phyloP scores from a whole-genome alignment of 331 rosid species.

The Malus hybrid region DNA sequence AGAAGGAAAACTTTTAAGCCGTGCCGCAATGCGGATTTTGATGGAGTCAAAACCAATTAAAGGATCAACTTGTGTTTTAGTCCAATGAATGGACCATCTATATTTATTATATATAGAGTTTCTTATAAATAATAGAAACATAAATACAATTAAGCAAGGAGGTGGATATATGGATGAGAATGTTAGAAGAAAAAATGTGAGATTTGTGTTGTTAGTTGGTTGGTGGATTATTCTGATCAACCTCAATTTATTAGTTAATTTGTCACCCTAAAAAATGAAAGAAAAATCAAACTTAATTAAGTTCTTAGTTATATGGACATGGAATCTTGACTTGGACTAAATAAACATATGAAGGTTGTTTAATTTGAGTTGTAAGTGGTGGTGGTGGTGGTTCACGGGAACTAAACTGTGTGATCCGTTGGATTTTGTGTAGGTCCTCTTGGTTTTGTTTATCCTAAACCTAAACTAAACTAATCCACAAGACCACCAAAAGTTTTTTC shows the following conservation, averaged over 20 bases:
- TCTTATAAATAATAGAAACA: not conserved
- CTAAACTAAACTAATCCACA: not conserved
- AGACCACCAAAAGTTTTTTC: not conserved
- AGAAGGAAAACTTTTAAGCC: not conserved
- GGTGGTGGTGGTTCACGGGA: constrained; percentile 23
- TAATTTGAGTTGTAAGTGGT: not conserved
- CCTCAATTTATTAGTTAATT: not conserved
- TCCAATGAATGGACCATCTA: too few relatives aligned
- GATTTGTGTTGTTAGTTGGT: not conserved
- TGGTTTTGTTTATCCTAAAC: not conserved
- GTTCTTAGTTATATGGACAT: not conserved
- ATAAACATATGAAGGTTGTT: not conserved
- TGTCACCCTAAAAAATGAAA: not conserved
- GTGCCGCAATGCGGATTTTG: not conserved
- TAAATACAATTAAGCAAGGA: not conserved
- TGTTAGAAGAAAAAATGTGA: constrained; percentile 3
- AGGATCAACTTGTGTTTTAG: not conserved
- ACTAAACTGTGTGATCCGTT: constrained; percentile 7
- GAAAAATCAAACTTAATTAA: not conserved
- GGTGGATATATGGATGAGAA: not conserved
- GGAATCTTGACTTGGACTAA: constrained; percentile 21
- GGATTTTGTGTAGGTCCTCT: constrained; percentile 7
- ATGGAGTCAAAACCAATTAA: constrained; percentile 2
- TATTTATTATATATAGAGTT: too few relatives aligned
- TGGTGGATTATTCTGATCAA: constrained; percentile 2